Evolutionary conservation across 441 rosid genomes (phyloP).

Genomic region (Adansonia rubrostipa): DNA sequence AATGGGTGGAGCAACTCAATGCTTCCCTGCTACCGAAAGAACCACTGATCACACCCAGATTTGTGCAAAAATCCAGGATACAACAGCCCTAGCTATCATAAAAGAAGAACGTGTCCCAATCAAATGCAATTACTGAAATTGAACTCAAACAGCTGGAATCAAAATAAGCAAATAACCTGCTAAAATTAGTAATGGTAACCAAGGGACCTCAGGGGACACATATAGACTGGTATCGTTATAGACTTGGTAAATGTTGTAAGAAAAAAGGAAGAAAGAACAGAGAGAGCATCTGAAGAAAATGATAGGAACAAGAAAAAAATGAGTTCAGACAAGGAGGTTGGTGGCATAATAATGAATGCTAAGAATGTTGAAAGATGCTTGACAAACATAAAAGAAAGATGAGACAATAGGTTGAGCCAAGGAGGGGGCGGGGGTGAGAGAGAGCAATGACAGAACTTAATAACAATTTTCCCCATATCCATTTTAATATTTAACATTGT

Average conservation of each 20-base stretch:
- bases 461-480: neutral
- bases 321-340: neutral
- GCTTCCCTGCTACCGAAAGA: constrained; percentile 11
- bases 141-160: neutral
- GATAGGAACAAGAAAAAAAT: neutral
- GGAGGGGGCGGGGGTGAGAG: neutral
- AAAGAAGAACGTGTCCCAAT: neutral
- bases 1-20: neutral
- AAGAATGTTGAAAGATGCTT: neutral
- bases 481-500: neutral
- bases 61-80: neutral
- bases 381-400: neutral
- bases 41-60: neutral
- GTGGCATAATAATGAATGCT: neutral
- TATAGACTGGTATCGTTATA: neutral
- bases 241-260: neutral
- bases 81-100: neutral
- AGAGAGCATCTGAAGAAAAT: neutral
- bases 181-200: neutral
- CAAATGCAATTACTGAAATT: neutral
- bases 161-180: neutral
- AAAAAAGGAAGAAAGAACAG: neutral
- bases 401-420: neutral
- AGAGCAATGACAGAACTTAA: neutral
- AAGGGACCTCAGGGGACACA: neutral